These are phyloP conservation scores for Eucalyptus shirleyi DNA, from an alignment of 345 rosid genomes.

Conservation along the genomic window DNA sequence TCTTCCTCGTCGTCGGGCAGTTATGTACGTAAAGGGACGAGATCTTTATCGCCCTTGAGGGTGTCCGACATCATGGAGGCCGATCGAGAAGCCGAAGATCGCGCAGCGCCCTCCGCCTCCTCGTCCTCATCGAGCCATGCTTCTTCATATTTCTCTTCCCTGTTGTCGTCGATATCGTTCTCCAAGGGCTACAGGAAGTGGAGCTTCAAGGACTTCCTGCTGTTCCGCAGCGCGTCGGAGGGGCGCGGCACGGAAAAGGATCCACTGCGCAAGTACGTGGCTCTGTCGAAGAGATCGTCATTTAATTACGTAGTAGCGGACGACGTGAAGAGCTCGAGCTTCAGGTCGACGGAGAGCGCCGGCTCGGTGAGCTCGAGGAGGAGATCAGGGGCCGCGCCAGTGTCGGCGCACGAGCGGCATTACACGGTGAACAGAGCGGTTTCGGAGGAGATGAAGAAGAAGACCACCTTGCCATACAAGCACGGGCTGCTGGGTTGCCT, in stretches of 20 bases:
- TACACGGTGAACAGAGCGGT: slow-evolving; percentile 80
- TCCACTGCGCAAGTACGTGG: slow-evolving; percentile 28
- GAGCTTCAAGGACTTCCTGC: slow-evolving; percentile 66
- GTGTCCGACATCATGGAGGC: slow-evolving; percentile 50
- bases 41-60: slow-evolving; percentile 72
- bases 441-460: slow-evolving; percentile 84
- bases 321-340: slow-evolving; percentile 39
- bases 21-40: slow-evolving; percentile 45
- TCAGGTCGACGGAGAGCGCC: slow-evolving; percentile 53
- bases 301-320: background rate
- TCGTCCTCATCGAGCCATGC: background rate
- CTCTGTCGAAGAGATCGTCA: slow-evolving; percentile 31
- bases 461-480: slow-evolving; percentile 82
- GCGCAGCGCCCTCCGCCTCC: background rate
- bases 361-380: slow-evolving; percentile 37
- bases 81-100: slow-evolving; percentile 1
- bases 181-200: slow-evolving; percentile 53
- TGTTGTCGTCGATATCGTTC: slow-evolving; percentile 59
- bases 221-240: slow-evolving; percentile 90
- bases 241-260: slow-evolving; percentile 58
- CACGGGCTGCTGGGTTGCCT: slow-evolving; percentile 85
- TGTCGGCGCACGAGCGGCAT: slow-evolving; percentile 82
- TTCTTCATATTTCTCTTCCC: slow-evolving; percentile 30
- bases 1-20: background rate
- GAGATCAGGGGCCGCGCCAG: slow-evolving; percentile 19